Base-by-base conservation (phyloP, 768 basidiomycete genomes). In the Serendipita sp. region DNA sequence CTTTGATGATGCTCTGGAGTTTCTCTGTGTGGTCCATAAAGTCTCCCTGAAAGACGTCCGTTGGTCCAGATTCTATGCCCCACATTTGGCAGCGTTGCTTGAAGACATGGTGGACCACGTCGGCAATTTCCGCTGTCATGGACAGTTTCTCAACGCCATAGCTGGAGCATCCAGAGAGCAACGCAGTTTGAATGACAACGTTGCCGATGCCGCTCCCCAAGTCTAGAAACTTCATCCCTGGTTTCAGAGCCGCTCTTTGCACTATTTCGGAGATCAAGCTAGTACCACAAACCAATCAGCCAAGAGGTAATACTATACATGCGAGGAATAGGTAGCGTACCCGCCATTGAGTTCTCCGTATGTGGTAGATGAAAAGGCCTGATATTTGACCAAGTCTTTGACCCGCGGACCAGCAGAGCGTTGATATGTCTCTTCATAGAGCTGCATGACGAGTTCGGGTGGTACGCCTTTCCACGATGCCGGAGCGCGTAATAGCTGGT, bases 381-480 rank as follows among this genome's bases (percentile, higher is more conserved):
- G 81, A 72, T 97, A 94, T 68, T 85, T 82, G 70, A 81, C 85
- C 63, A 98, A 79, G 64, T 79, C 81, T 62, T 83, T 81, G n/a
- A 93, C 83, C 69, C 88, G 83, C 0, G 96, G 96, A 3, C 94
- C 94, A 1, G 97, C 93, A 16, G 84, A 83, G 31, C 96, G 83
- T 70, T 97, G 91, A 70, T 99, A 98, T 43, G 86, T 88, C 76
- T 97, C 92, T 48, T 93, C 91, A 62, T 88, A 78, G 55, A 95
- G 81, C 45, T 86, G 84, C 75, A 84, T 79, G 64, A 87, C 76
- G 1, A 93, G 80, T 37, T 80, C 78, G 53, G 82, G 76, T 0
- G 84, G 87, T 31, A 93, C 71, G 2, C 82, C 83, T 1, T 69
- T 74, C 18, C 75, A 69, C 0, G 73, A 74, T 85, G 86, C 88